Evolutionary conservation across 2,329 filamentous ascomycete species (phyloP), one percentile per base, ranked within the genome.

Genomic region (Elsinoe australis): DNA sequence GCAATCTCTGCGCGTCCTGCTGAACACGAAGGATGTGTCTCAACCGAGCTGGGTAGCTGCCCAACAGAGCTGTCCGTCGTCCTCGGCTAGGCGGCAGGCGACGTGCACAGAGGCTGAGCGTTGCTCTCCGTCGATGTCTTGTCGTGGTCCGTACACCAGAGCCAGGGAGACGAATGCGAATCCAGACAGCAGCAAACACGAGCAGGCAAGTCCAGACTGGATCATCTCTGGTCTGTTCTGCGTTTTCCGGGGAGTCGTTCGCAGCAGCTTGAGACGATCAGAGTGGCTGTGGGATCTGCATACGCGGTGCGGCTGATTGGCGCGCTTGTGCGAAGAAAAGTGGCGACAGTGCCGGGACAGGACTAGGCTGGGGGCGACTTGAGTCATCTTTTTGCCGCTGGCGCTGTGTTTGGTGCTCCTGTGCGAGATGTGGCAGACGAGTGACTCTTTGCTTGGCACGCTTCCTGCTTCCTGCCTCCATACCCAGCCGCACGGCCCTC

Each of bases 61-160:
- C 34, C 18, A 18, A 38, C 5, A 7, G 21, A 38, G 34, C 8
- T 38, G 38, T 44, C 28, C 17, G 24, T 32, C 39, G 21, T 17
- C 33, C 33, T 17, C 14, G 33, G 33, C 14, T 14, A 36, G 10
- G 33, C 33, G 33, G 14, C 33, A 2, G 18, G 33, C 26, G 18
- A 44, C 39, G 39, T 28, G 24, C 32, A 7, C 39, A 31, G 39
- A 44, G 39, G 39, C 39, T 44, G 39, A 44, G 39, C 26, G 15
- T 9, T 5, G 7, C 12, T 19, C 7, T 19, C 14, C 12, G 17
- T 14, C 17, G 33, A 14, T 14, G 15, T 15, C 18, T n/a, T 12
- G 9, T 19, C 10, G 18, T 17, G 14, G 33, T 17, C 19, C 33
- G 33, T 35, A 17, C 12, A 14, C 3, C 3, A 35, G 7, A 3